Evolutionary conservation across 2,329 filamentous ascomycete genomes (phyloP), one percentile per base, ranked within the genome.

Genomic region (Leptosphaerulina australis): DNA sequence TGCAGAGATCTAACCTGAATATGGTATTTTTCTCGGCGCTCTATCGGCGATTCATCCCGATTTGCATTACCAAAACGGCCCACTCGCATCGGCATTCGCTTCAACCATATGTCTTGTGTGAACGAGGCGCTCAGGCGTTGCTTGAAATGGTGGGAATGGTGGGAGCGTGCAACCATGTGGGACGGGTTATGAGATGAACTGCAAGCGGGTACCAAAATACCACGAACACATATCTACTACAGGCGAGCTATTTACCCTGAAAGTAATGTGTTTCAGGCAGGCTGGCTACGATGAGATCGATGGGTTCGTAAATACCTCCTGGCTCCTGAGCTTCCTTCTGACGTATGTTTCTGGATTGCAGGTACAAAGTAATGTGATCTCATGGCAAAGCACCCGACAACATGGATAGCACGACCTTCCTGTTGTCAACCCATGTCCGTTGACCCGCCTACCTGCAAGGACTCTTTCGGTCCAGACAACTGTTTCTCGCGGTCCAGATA

Each of bases 41-140:
- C 46, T 22, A 54, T 58, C 57, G 57, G 52, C 56, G 60, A 60
- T 60, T 37, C 41, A 35, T 22, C 37, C 44, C 39, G 44, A 53
- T 53, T 35, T 15, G 36, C 15, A 17, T 26, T 12, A 37, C 25
- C 25, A 24, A 20, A 46, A 43, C 43, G 30, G 41, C 37, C 43
- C 14, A 37, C 37, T 37, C 30, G 30, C 31, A 31, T 31, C 40
- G 24, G 24, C 26, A 25, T 8, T 29, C 34, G 17, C 25, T 34
- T 46, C 25, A 25, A 51, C 37, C 30, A 51, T 46, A 31, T 20
- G 20, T 33, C 14, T 20, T 40, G 40, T 40, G 18, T 29, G 14
- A 29, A 33, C 25, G 40, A 44, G 41, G 36, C 36, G 14, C 29
- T 22, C 20, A 21, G 12, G 22, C 17, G 14, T 4, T 15, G 24